These are phyloP conservation scores for Hygrocybe punicea DNA, from an alignment of 768 basidiomycete species.

Conservation along the genomic window DNA sequence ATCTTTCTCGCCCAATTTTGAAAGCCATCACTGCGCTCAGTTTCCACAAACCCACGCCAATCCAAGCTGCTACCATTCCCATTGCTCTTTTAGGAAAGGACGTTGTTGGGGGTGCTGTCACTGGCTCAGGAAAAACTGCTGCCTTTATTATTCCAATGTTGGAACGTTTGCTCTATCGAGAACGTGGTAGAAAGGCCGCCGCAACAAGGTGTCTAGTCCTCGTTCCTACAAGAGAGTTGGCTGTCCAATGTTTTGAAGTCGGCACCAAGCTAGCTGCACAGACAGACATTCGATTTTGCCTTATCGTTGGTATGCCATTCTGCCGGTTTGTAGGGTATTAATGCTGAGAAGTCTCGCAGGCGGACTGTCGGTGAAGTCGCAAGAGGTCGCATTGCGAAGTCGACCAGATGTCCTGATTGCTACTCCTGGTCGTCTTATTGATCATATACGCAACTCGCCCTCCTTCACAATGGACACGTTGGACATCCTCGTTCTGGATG, in stretches of 20 bases:
- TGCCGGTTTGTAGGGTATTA: constrained; percentile 4
- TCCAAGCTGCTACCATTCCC: constrained; percentile 91
- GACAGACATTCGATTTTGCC: constrained; percentile 86
- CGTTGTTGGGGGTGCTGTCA: constrained; percentile 92
- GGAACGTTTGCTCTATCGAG: constrained; percentile 89
- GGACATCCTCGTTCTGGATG: constrained; percentile 92
- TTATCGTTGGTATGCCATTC: constrained; percentile 74
- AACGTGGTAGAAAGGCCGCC: constrained; percentile 81
- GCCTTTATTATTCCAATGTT: constrained; percentile 94
- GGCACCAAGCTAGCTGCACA: constrained; percentile 79
- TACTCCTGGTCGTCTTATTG: constrained; percentile 95
- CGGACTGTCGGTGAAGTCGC: constrained; percentile 89
- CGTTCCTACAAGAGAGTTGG: constrained; percentile 92
- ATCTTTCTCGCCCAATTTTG: constrained; percentile 89
- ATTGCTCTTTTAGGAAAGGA: constrained; percentile 93
- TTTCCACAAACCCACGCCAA: constrained; percentile 87
- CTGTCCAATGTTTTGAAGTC: constrained; percentile 93
- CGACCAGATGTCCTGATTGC: constrained; percentile 94
- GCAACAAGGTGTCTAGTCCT: constrained; percentile 88
- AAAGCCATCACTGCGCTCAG: constrained; percentile 83
- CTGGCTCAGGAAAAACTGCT: constrained; percentile 97
- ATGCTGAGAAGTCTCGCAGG: constrained; percentile 36
- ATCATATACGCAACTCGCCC: constrained; percentile 94
- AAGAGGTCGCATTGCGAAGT: constrained; percentile 79
- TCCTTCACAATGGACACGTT: constrained; percentile 89